Percentiles rank a stretch among this genome's conserved stretches.
Conservation (phyloP, 306 rosid species). For the Styphnolobium japonicum region DNA sequence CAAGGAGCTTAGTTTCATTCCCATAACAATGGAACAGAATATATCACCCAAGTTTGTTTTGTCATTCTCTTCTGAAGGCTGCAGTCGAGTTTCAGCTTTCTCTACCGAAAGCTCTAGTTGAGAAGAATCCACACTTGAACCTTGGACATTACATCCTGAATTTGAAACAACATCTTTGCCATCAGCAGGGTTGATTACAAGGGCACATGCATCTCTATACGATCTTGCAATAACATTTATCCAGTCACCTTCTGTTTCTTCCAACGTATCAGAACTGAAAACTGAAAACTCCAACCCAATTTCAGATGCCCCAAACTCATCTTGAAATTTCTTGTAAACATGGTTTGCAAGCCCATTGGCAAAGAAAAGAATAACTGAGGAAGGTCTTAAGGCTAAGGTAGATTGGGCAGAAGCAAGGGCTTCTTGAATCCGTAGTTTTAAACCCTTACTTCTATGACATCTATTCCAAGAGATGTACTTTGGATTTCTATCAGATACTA, state of each 20-base stretch:
- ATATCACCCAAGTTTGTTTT: slow-evolving; percentile 34
- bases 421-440: slow-evolving; percentile 59
- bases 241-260: slow-evolving; percentile 69
- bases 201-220: slow-evolving; percentile 50
- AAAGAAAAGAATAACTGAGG: slow-evolving; percentile 76
- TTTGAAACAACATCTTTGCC: slow-evolving; percentile 18
- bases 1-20: slow-evolving; percentile 38
- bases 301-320: slow-evolving; percentile 62
- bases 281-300: slow-evolving; percentile 45
- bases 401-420: slow-evolving; percentile 56
- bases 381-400: slow-evolving; percentile 63
- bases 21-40: slow-evolving; percentile 44
- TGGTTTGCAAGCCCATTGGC: slow-evolving; percentile 51
- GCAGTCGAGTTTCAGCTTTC: slow-evolving; percentile 22
- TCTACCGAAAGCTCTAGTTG: slow-evolving; percentile 23
- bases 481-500: slow-evolving; percentile 87
- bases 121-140: slow-evolving; percentile 24
- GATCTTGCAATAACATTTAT: slow-evolving; percentile 53
- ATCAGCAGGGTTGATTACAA: slow-evolving; percentile 52
- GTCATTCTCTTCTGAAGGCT: slow-evolving; percentile 8
- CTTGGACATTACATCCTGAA: slow-evolving; percentile 20
- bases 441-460: slow-evolving; percentile 56
- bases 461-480: slow-evolving; percentile 60
- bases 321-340: slow-evolving; percentile 41
- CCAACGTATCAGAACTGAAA: slow-evolving; percentile 44